phyloP scores from a whole-genome alignment of 2,329 filamentous ascomycete genomes.

The Sporothrix inflata region DNA sequence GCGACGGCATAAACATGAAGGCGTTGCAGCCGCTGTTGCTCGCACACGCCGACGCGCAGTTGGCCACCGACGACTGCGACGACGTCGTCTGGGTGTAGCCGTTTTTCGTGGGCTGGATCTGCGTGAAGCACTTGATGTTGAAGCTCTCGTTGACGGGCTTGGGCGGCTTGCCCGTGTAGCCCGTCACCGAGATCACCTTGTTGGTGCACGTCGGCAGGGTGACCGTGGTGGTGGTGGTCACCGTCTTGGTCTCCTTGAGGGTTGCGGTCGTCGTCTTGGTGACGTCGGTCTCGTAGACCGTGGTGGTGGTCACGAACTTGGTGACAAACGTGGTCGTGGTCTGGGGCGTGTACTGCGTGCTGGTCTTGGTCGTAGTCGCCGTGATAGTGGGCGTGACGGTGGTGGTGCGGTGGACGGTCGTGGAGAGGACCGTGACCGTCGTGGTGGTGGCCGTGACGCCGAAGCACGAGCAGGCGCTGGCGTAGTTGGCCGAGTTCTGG shows the following conservation, averaged over 20 bases:
- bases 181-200: not conserved
- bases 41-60: slow-evolving; percentile 27
- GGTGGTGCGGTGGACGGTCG: slow-evolving; percentile 22
- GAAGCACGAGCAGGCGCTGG: slow-evolving; percentile 39
- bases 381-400: slow-evolving; percentile 16
- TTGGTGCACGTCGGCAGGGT: slow-evolving; percentile 20
- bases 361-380: slow-evolving; percentile 6
- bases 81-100: not conserved
- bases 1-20: slow-evolving; percentile 21
- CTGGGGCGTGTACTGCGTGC: not conserved
- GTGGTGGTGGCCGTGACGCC: slow-evolving; percentile 34
- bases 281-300: not conserved
- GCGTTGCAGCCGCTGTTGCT: slow-evolving; percentile 22
- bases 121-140: slow-evolving; percentile 21
- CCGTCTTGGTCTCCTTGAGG: not conserved
- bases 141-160: not conserved
- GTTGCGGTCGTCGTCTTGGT: not conserved
- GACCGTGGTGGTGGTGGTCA: not conserved
- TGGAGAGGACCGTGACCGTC: not conserved
- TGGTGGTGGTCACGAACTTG: slow-evolving; percentile 7
- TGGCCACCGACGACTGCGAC: not conserved
- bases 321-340: slow-evolving; percentile 5
- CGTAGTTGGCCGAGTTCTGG: slow-evolving; percentile 33
- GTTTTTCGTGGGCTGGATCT: not conserved
- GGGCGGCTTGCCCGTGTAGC: not conserved